phyloP scores from a whole-genome alignment of 495 filamentous ascomycete genomes.

The Aspergillus panamensis region DNA sequence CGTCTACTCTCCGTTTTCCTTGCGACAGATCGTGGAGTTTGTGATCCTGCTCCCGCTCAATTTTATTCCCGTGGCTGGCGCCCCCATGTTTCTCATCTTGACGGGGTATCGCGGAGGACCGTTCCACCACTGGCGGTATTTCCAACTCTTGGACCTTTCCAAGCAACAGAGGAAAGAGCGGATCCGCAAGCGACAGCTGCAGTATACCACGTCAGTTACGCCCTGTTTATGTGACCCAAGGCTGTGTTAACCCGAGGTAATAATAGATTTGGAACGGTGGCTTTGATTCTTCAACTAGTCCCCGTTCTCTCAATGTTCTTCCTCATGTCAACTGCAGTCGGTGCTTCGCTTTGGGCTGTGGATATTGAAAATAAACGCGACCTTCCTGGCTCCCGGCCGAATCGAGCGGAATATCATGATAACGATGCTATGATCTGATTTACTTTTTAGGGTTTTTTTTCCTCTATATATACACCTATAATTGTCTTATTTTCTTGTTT shows the following conservation, averaged over 20 bases:
- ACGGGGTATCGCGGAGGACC: conserved; percentile 64
- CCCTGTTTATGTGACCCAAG: background rate
- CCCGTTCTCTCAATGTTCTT: conserved; percentile 65
- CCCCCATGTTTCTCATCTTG: conserved; percentile 59
- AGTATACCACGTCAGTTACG: conserved; percentile 59
- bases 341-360: conserved; percentile 60
- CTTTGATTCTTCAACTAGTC: conserved; percentile 58
- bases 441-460: conserved; percentile 3
- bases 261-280: conserved; percentile 57
- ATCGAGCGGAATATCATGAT: conserved; percentile 27
- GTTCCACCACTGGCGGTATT: conserved; percentile 66
- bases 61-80: conserved; percentile 60
- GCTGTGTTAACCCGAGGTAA: conserved; percentile 2
- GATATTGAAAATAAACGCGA: conserved; percentile 51
- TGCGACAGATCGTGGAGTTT: conserved; percentile 75
- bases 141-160: conserved; percentile 53
- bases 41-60: conserved; percentile 65
- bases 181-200: conserved; percentile 48
- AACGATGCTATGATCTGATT: conserved; percentile 32
- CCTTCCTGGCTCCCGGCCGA: conserved; percentile 25
- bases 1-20: conserved; percentile 63
- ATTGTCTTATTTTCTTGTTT: background rate
- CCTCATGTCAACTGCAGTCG: conserved; percentile 60
- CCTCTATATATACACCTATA: background rate
- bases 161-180: conserved; percentile 56